A percentile compares a stretch with the other conserved stretches of the same genome.
Conservation (phyloP, 1,139 yeast species). For the Yamadazyma jaroonii region DNA sequence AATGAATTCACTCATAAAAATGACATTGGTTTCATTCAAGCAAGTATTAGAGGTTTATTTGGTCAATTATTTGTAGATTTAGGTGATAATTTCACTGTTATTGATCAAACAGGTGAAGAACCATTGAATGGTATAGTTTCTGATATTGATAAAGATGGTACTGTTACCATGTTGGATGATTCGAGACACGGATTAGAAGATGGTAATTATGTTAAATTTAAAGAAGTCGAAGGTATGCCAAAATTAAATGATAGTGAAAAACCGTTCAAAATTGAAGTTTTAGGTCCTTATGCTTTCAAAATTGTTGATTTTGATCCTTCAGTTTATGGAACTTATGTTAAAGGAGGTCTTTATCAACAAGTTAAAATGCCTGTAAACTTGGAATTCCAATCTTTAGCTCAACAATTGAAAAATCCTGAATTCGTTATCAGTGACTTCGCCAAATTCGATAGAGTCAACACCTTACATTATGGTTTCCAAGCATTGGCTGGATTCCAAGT, state of each 20-base stretch:
- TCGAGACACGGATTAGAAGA: constrained; percentile 91
- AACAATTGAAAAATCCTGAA: constrained; percentile 77
- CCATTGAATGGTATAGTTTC: constrained; percentile 84
- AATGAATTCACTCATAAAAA: constrained; percentile 72
- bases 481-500: constrained; percentile 76
- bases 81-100: constrained; percentile 74
- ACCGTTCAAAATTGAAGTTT: constrained; percentile 73
- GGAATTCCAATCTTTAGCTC: constrained; percentile 59
- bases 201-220: constrained; percentile 83
- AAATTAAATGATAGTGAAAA: constrained; percentile 63
- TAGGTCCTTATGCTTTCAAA: constrained; percentile 91
- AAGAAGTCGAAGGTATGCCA: constrained; percentile 78
- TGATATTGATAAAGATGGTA: constrained; percentile 84
- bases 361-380: constrained; percentile 77
- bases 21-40: constrained; percentile 74
- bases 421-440: constrained; percentile 83
- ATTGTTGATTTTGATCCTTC: constrained; percentile 45
- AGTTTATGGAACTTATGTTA: constrained; percentile 58
- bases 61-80: constrained; percentile 90
- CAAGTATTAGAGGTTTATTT: constrained; percentile 84
- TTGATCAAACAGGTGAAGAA: constrained; percentile 92
- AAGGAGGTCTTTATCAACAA: constrained; percentile 90
- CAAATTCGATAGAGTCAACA: constrained; percentile 88
- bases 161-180: constrained; percentile 89
- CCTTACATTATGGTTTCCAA: constrained; percentile 87